Evolutionary conservation across 1,139 yeast genomes (phyloP).

Genomic region (Suzukiozyma palmioleophila): DNA sequence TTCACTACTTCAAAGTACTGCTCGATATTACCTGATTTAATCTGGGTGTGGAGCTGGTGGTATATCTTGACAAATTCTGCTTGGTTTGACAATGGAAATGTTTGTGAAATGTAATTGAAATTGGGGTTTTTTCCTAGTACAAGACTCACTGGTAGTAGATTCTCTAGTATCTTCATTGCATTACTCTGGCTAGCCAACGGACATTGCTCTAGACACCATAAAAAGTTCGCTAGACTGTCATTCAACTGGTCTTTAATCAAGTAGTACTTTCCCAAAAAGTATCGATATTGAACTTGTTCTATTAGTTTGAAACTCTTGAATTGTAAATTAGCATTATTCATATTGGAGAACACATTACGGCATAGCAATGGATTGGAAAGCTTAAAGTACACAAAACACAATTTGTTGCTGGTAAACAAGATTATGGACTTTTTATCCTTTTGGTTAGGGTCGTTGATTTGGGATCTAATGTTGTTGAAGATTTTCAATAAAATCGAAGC

Average conservation of each 20-base stretch:
- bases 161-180: slow-evolving; percentile 29
- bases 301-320: slow-evolving; percentile 43
- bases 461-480: slow-evolving; percentile 62
- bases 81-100: slow-evolving; percentile 8
- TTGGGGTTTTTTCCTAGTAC: slow-evolving; percentile 49
- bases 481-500: slow-evolving; percentile 57
- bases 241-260: slow-evolving; percentile 55
- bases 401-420: slow-evolving; percentile 49
- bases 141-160: slow-evolving; percentile 55
- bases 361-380: slow-evolving; percentile 65
- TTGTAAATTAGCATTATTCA: slow-evolving; percentile 54
- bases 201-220: slow-evolving; percentile 56
- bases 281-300: slow-evolving; percentile 64
- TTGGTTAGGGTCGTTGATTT: slow-evolving; percentile 42
- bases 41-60: slow-evolving; percentile 26
- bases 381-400: slow-evolving; percentile 61
- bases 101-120: slow-evolving; percentile 12
- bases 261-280: slow-evolving; percentile 62
- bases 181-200: slow-evolving; percentile 19
- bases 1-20: slow-evolving; percentile 27
- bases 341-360: slow-evolving; percentile 70
- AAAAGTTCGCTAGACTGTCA: slow-evolving; percentile 54
- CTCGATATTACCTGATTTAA: slow-evolving; percentile 38
- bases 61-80: slow-evolving; percentile 35
- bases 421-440: slow-evolving; percentile 47